Evolutionary conservation across 1,284 basidiomycete species (phyloP).

Genomic region (Exobasidium cylindrosporum): DNA sequence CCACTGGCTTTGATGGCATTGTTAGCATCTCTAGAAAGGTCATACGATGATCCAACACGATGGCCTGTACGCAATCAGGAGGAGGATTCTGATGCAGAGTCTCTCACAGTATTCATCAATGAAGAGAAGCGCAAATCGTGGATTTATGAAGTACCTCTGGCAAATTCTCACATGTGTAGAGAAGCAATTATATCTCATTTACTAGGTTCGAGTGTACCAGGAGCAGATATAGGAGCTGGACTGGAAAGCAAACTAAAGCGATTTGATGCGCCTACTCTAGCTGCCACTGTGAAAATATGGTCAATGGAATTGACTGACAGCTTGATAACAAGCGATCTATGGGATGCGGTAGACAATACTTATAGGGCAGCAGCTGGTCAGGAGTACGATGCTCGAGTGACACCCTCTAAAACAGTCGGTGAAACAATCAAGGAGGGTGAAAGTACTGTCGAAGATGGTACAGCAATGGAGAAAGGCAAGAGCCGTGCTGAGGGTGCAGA

Average conservation of each 20-base stretch:
- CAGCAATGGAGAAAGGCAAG: constrained; percentile 14
- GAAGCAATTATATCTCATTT: constrained; percentile 16
- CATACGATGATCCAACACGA: constrained; percentile 63
- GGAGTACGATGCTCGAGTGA: constrained; percentile 30
- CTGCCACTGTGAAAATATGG: constrained; percentile 78
- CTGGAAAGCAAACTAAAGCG: constrained; percentile 67
- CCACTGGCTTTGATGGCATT: constrained; percentile 74
- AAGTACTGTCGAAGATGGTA: constrained; percentile 1
- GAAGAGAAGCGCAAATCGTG: constrained; percentile 81
- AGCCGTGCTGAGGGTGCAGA: constrained; percentile 59
- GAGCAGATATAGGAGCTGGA: constrained; percentile 49
- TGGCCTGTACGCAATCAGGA: constrained; percentile 25
- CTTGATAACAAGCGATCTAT: constrained; percentile 38
- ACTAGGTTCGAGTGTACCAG: constrained; percentile 4
- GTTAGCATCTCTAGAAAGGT: constrained; percentile 65
- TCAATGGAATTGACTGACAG: constrained; percentile 36
- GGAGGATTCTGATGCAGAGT: constrained; percentile 8
- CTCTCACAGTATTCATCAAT: constrained; percentile 9
- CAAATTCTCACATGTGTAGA: constrained; percentile 22
- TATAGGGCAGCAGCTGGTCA: constrained; percentile 45
- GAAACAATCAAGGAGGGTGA: constrained; percentile 5
- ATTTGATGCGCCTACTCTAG: constrained; percentile 80
- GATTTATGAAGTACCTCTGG: constrained; percentile 71
- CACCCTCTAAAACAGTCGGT: constrained; percentile 2
- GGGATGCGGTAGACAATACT: constrained; percentile 46